These are phyloP conservation scores for Gilbertella persicaria DNA, from an alignment of 371 early-diverging fungal genomes.

Conservation along the genomic window DNA sequence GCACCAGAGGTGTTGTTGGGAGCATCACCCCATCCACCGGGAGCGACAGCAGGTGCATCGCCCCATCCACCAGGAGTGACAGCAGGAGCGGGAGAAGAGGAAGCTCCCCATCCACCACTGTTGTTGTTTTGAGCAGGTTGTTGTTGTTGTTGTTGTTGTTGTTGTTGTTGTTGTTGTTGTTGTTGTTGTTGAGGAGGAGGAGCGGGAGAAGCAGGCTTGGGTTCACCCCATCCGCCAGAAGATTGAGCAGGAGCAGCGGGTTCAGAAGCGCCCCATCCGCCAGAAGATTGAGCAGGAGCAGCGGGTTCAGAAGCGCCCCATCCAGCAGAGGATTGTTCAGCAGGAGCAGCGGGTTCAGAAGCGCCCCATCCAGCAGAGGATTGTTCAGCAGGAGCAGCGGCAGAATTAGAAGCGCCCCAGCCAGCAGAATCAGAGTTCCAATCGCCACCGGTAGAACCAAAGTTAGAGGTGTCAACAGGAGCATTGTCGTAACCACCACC, in stretches of 20 bases:
- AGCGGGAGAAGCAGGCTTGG: slow-evolving; percentile 21
- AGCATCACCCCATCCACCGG: slow-evolving; percentile 42
- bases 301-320: slow-evolving; percentile 24
- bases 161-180: slow-evolving; percentile 13
- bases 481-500: slow-evolving; percentile 14
- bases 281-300: neutral
- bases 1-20: slow-evolving; percentile 19
- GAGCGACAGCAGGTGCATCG: slow-evolving; percentile 23
- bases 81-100: slow-evolving; percentile 24
- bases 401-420: slow-evolving; percentile 25
- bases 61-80: slow-evolving; percentile 42
- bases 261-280: slow-evolving; percentile 23
- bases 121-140: neutral
- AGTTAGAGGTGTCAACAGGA: slow-evolving; percentile 16
- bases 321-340: slow-evolving; percentile 19
- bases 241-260: slow-evolving; percentile 26
- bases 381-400: slow-evolving; percentile 18
- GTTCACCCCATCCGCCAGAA: slow-evolving; percentile 30
- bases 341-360: slow-evolving; percentile 14
- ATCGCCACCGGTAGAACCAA: slow-evolving; percentile 21
- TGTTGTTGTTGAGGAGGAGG: slow-evolving; percentile 4
- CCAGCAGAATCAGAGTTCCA: slow-evolving; percentile 21
- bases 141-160: neutral
- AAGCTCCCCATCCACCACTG: slow-evolving; percentile 29
- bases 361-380: slow-evolving; percentile 29